Evolutionary conservation across 345 rosid species (phyloP), one percentile per base, ranked within the genome.

Genomic region (Syzygium grande): DNA sequence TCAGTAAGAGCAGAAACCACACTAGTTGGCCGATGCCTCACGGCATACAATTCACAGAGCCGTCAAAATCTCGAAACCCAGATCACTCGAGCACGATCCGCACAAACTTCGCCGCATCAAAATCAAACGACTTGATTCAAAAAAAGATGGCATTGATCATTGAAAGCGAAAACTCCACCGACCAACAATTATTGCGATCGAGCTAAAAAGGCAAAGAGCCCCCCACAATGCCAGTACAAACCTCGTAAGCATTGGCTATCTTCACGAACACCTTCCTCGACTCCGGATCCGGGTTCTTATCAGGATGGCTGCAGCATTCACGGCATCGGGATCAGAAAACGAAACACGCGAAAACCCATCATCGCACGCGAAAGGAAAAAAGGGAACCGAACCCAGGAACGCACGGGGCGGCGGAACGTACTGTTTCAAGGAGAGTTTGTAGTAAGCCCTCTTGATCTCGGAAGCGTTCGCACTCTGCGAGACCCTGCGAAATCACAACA

Each of bases 221-320:
- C 54, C 68, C 73, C 73, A 12, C 73, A 15, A 5, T 2, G 49
- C n/a, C 29, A 43, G 46, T 43, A 53, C 56, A 46, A 49, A 88
- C 99, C 99, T 98, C 99, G 78, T 98, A 98, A 88, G 99, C 99
- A 93, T 94, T 98, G 15, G 99, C 99, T 51, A 98, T 92, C 92
- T 98, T 98, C 87, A 96, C 99, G 88, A 98, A 98, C 29, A 93
- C 86, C 92, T 96, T 98, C 89, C 85, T 94, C 38, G 99, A 98
- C 87, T 98, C 99, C 51, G 99, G 99, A 96, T 98, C 99, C 14
- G 99, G 99, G 85, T 95, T 96, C 90, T 98, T 98, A 90, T 98
- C 99, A 41, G 99, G 99, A 79, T 98, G 99, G 86, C 99, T 97
- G 68, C 46, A 59, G 15, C 7, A 84, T 68, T 77, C 15, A 85